Evolutionary conservation across 73 alveolate species (phyloP), one percentile per base, ranked within the genome.

Genomic region (Paramecium tetraurelia): DNA sequence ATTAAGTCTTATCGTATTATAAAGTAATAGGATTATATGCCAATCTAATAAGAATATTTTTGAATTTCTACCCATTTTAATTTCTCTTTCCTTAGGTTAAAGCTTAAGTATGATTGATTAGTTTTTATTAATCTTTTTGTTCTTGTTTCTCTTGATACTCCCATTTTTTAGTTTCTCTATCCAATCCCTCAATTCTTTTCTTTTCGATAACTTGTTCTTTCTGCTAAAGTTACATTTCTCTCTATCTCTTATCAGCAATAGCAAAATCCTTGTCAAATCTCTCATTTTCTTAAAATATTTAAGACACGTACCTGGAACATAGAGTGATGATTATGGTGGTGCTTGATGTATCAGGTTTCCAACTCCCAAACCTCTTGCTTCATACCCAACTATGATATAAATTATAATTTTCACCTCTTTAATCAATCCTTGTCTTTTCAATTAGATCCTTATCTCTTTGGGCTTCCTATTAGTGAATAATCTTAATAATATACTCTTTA

Each of bases 241-340:
- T 85, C 44, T 43, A 4, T 46, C 20, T 43, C 18, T 71, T 43
- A 36, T 85, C 93, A 14, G 69, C 85, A 20, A 53, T 87, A 31
- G 93, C 93, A 85, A 85, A 85, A 63, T 85, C 93, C 22, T 43
- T 85, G 69, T 85, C 93, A 50, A 85, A 85, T 44, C 93, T 43
- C 35, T 85, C 93, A 44, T 48, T 58, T 68, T 68, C 85, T 68
- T 33, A 0, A 2, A 24, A 20, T 68, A 68, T 68, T 59, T 29
- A 24, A 21, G 4, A 31, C 21, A 20, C 41, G 22, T 68, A 68
- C 85, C 85, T 14, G 85, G 50, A 68, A 68, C 85, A 68, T 68
- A 68, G 3, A 68, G 50, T 14, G 85, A 31, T 29, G 85, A 68
- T 68, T 68, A 68, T 3, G 85, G 85, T 22, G 85, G 46, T 14